A percentile compares a stretch with the other conserved stretches of the same genome.
phyloP scores from a whole-genome alignment of 2,329 filamentous ascomycete species.

The Phialophora tarda region DNA sequence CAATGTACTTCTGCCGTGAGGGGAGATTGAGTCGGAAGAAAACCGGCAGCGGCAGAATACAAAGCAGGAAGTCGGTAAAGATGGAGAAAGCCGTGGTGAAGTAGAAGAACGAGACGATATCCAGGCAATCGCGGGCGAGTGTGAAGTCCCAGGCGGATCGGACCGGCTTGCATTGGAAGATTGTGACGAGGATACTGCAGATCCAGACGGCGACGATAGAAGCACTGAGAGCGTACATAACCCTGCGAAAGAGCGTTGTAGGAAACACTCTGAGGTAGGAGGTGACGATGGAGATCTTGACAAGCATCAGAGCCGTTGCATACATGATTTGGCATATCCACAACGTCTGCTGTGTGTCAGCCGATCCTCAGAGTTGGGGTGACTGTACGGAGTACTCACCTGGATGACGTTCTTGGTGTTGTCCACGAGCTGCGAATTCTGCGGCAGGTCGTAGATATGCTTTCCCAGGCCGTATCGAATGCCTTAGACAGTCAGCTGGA shows the following conservation, averaged over 20 bases:
- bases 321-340: conserved; percentile 59
- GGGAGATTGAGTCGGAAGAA: conserved; percentile 56
- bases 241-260: conserved; percentile 30
- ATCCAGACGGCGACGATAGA: conserved; percentile 38
- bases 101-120: conserved; percentile 59
- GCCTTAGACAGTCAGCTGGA: conserved; percentile 18
- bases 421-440: conserved; percentile 33
- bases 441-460: conserved; percentile 42
- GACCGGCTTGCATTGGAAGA: conserved; percentile 55
- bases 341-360: conserved; percentile 44
- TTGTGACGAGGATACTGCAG: conserved; percentile 51
- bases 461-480: conserved; percentile 43
- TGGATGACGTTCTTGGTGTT: conserved; percentile 38
- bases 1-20: conserved; percentile 53
- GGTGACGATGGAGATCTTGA: conserved; percentile 45
- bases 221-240: conserved; percentile 34
- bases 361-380: background rate
- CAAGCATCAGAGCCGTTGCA: conserved; percentile 48
- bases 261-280: conserved; percentile 46
- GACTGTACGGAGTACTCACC: conserved; percentile 20
- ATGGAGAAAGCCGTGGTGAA: conserved; percentile 66
- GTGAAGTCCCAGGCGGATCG: conserved; percentile 49
- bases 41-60: conserved; percentile 58
- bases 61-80: conserved; percentile 62
- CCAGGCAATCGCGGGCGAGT: conserved; percentile 50